phyloP scores from a whole-genome alignment of 1,284 basidiomycete genomes.

The Termitomyces sp. region DNA sequence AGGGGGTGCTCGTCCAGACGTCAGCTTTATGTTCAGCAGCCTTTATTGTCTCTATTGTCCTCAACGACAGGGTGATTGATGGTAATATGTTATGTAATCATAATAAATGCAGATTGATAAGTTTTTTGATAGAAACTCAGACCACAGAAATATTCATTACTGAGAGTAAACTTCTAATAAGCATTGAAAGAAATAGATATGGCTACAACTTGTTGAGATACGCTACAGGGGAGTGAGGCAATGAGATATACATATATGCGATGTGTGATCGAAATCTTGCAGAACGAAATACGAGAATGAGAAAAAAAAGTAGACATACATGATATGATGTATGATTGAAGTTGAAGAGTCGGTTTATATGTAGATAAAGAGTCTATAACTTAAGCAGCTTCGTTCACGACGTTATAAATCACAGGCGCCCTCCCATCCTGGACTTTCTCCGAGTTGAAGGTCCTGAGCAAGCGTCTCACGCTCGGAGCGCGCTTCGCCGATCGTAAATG shows the following conservation, averaged over 20 bases:
- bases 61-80: conserved; percentile 5
- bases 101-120: conserved; percentile 5
- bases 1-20: conserved; percentile 6
- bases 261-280: neutral
- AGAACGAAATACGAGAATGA: neutral
- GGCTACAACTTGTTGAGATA: conserved; percentile 1
- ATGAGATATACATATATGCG: neutral
- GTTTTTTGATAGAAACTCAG: neutral
- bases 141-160: no score
- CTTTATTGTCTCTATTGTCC: conserved; percentile 28
- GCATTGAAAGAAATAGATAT: neutral
- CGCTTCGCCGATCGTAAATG: conserved; percentile 18
- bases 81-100: conserved; percentile 13
- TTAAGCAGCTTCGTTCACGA: conserved; percentile 29
- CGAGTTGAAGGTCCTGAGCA: conserved; percentile 23
- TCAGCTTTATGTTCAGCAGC: conserved; percentile 14
- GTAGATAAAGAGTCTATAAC: neutral
- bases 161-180: neutral
- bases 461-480: conserved; percentile 19
- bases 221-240: conserved; percentile 3
- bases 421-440: conserved; percentile 19
- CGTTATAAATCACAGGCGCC: conserved; percentile 27
- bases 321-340: neutral
- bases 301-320: neutral
- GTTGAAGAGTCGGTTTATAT: neutral